Conservation (phyloP, 2,329 filamentous ascomycete species). For the Basipetospora sp. region DNA sequence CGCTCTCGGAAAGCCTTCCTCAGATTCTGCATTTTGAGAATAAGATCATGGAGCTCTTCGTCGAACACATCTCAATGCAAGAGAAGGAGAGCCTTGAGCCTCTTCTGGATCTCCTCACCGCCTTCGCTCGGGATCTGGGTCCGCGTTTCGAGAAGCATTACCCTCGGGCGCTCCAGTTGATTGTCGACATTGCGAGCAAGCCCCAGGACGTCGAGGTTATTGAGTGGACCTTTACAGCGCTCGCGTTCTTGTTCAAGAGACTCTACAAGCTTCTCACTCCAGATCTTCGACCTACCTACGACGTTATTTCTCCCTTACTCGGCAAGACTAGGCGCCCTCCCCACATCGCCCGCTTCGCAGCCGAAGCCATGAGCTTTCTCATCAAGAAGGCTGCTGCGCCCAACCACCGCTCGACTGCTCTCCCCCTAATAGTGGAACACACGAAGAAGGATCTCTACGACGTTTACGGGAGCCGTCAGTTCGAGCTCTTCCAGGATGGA, state of each 20-base stretch:
- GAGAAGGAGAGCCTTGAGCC: conserved; percentile 75
- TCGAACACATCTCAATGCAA: conserved; percentile 59
- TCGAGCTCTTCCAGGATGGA: conserved; percentile 64
- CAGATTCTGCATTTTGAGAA: conserved; percentile 85
- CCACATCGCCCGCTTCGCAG: conserved; percentile 82
- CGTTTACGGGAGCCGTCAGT: conserved; percentile 38
- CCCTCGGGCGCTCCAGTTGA: conserved; percentile 54
- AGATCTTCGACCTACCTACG: conserved; percentile 70
- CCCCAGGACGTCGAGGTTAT: conserved; percentile 75
- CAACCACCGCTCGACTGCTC: conserved; percentile 58
- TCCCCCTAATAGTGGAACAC: conserved; percentile 57
- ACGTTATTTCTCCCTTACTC: conserved; percentile 69
- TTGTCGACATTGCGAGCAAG: conserved; percentile 64
- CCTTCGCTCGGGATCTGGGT: conserved; percentile 89
- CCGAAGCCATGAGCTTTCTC: conserved; percentile 87
- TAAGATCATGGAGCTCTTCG: conserved; percentile 64
- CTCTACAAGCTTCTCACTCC: conserved; percentile 74
- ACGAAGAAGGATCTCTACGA: conserved; percentile 53
- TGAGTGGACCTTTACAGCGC: conserved; percentile 88
- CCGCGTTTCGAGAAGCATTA: conserved; percentile 81
- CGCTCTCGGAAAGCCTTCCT: conserved; percentile 75
- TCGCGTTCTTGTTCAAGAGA: conserved; percentile 96
- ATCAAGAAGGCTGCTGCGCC: conserved; percentile 73
- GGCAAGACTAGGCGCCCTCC: conserved; percentile 69
- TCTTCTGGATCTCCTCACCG: conserved; percentile 71